Evolutionary conservation across 2,329 filamentous ascomycete genomes (phyloP), one percentile per base, ranked within the genome.

Genomic region (Pleoardoris graminearum): DNA sequence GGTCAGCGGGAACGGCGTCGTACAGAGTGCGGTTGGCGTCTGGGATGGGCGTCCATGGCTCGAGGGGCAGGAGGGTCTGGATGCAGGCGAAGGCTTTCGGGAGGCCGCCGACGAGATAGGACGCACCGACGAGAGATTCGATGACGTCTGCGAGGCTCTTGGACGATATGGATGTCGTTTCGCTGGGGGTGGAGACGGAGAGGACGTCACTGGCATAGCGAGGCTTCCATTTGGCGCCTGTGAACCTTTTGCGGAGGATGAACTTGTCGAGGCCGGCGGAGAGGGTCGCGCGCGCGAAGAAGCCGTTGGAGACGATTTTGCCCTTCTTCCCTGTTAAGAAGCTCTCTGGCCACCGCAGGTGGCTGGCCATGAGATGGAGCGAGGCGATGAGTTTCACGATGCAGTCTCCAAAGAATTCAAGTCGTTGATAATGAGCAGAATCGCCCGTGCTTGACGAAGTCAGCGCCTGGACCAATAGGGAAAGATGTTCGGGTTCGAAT

Each of bases 141-240:
- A 96, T 82, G 0, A 97, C 86, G 63, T 97, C 93, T 3, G 93
- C 93, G 7, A 97, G 80, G 0, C 84, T 84, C 68, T 97, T 97
- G 1, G 85, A 88, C 0, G 90, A 88, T 27, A 91, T 12, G 68
- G 64, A 5, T 79, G 73, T 39, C 63, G 72, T 55, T 30, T 61
- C 49, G 52, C 50, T 21, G 6, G 44, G 5, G 1, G 37, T n/a
- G 6, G 33, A 27, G 2, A 27, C 11, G 14, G 65, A 22, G 44
- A 77, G 54, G 1, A 77, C 63, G 16, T 82, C 74, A 2, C 75
- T 71, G 5, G 82, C 75, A 57, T 89, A 88, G 0, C 81, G 73
- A 0, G 90, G 87, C 1, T 78, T 75, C 93, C 93, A 97, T 64
- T 87, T 89, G 0, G 76, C 71, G 0, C 85, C 84, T 0, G 84